Percentiles rank a stretch among this genome's conserved stretches.
phyloP scores from a whole-genome alignment of 768 basidiomycete genomes.

The Lactifluus hygrophoroides region DNA sequence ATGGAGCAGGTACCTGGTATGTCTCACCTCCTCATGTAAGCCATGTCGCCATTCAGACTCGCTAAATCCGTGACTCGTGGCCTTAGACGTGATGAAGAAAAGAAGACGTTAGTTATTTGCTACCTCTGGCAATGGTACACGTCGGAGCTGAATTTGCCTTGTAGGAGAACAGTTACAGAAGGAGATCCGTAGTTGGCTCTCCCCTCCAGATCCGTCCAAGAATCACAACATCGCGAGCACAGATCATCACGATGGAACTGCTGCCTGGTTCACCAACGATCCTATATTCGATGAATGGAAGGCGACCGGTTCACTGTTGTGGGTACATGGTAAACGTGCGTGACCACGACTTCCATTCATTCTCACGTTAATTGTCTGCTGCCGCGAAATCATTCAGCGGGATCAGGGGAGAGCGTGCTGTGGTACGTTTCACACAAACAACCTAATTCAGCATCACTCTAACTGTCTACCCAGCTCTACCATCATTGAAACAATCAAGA shows the following conservation, averaged over 20 bases:
- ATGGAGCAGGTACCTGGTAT: background rate
- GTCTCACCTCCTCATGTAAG: background rate
- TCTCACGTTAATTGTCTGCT: background rate
- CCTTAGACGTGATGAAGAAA: background rate
- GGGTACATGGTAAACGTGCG: too few relatives aligned
- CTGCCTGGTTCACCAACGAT: background rate
- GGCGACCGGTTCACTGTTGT: too few relatives aligned
- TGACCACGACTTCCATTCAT: background rate
- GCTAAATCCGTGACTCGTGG: background rate
- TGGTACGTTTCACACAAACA: background rate
- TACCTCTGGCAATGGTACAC: too few relatives aligned
- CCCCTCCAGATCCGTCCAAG: too few relatives aligned
- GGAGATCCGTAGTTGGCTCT: too few relatives aligned
- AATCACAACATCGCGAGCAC: too few relatives aligned
- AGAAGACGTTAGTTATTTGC: background rate
- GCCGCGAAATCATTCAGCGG: background rate
- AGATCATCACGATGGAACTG: background rate
- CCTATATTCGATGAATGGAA: background rate
- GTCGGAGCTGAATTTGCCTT: background rate
- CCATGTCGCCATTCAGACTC: background rate
- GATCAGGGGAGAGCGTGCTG: too few relatives aligned
- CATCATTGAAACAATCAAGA: background rate
- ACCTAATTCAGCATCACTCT: too few relatives aligned
- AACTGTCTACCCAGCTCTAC: too few relatives aligned
- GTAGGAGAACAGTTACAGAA: background rate